Conservation (phyloP, 192 early-diverging fungal genomes). For the Rhizophagus clarus region DNA sequence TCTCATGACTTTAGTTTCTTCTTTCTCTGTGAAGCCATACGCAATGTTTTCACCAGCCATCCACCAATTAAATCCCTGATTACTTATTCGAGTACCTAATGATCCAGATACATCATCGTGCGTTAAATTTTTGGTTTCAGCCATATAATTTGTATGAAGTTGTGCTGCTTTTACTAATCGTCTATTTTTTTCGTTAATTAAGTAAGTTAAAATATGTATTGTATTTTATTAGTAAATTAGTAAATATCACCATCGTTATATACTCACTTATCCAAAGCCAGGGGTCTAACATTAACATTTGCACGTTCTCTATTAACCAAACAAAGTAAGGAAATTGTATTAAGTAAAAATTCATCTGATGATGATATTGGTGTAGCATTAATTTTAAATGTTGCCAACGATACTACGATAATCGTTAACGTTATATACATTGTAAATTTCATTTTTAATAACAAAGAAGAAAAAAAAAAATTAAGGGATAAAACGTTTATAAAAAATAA, state of each 20-base stretch:
- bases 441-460: too few species aligned
- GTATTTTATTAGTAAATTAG: too few species aligned
- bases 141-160: conserved; percentile 26
- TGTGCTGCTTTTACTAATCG: conserved; percentile 17
- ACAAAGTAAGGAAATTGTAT: conserved; percentile 7
- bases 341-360: background rate
- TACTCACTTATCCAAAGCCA: conserved; percentile 12
- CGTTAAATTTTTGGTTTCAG: conserved; percentile 12
- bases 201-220: background rate
- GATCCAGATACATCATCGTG: conserved; percentile 5
- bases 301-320: conserved; percentile 24
- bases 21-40: background rate
- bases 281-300: background rate
- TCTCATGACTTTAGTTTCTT: background rate
- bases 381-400: background rate
- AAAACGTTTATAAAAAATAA: too few species aligned
- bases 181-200: background rate
- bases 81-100: background rate
- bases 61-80: conserved; percentile 23
- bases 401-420: background rate
- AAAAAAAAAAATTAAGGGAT: too few species aligned
- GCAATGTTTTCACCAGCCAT: conserved; percentile 17
- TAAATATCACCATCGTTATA: too few species aligned
- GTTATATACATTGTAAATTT: conserved; percentile 55
- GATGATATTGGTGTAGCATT: background rate